Base-by-base conservation (phyloP, 2,329 filamentous ascomycete genomes). In the Fusarium tjaetaba region DNA sequence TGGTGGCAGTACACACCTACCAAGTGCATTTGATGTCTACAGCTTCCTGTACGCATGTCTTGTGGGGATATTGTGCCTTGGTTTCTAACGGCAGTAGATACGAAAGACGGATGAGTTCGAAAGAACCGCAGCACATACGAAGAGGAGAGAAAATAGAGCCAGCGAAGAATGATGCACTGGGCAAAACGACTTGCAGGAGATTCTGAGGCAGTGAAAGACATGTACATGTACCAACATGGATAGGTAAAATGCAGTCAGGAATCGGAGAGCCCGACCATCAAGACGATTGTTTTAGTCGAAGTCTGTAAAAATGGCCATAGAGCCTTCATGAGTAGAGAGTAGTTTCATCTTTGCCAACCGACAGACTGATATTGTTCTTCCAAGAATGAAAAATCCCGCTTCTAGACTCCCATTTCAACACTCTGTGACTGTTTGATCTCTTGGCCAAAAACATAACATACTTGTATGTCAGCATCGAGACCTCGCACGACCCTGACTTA, bases 401-500 rank as follows among this genome's bases (percentile, higher is more conserved):
- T 56, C 62, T 49, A 42, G 56, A 72, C 45, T 52, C 14, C 38
- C 20, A 51, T 39, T 26, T 36, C 39, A 49, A 24, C n/a, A 34
- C 30, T 43, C 14, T 46, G 48, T 28, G 18, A 16, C 13, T 63
- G 58, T 43, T 49, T 70, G 55, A 66, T 69, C 49, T 60, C 41
- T 52, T 59, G 5, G 18, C 45, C 53, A 55, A 51, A 51, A 48
- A 30, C 30, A 30, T 10, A 34, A 46, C 28, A 34, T 61, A 26
- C 26, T 26, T 26, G 26, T 26, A 53, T 15, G 51, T 16, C 36
- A 38, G 30, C 22, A 68, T 72, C 56, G 53, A 61, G 58, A 74
- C 60, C 56, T 48, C 67, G 61, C 52, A 73, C 56, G 69, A 67
- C 73, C 73, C 67, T 64, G 52, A 53, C 59, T 68, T 71, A 69